A percentile compares a stretch with the other conserved stretches of the same genome.
These are phyloP conservation scores for Laetiporus sulphureus DNA, from an alignment of 1,284 basidiomycete genomes.

Conservation along the genomic window DNA sequence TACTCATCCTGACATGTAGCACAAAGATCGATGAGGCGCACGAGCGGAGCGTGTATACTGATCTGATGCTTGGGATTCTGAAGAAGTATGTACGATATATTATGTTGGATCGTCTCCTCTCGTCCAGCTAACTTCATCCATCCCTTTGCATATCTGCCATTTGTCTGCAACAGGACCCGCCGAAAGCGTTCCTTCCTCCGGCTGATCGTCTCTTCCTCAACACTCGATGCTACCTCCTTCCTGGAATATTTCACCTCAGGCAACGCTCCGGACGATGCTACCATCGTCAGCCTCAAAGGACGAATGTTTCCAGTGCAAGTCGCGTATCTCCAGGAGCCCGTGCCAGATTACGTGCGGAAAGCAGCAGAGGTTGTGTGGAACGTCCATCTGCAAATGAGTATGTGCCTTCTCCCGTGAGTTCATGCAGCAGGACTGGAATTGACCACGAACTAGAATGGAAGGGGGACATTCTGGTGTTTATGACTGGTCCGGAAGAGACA, in stretches of 20 bases:
- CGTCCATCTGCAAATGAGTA: slow-evolving; percentile 79
- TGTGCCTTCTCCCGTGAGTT: too few relatives aligned
- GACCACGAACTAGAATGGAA: slow-evolving; percentile 46
- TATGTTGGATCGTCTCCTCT: slow-evolving; percentile 9
- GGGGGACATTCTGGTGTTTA: slow-evolving; percentile 90
- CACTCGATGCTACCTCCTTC: slow-evolving; percentile 86
- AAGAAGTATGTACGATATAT: slow-evolving; percentile 61
- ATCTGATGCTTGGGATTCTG: slow-evolving; percentile 85
- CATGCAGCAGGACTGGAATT: too few relatives aligned
- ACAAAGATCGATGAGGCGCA: slow-evolving; percentile 92
- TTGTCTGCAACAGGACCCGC: slow-evolving; percentile 68
- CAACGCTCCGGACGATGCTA: slow-evolving; percentile 45
- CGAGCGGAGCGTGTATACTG: slow-evolving; percentile 92
- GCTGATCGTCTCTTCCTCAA: slow-evolving; percentile 91
- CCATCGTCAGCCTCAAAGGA: slow-evolving; percentile 87
- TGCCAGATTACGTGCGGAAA: slow-evolving; percentile 75
- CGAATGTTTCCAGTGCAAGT: slow-evolving; percentile 89
- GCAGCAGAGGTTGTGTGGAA: slow-evolving; percentile 84
- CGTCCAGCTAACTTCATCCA: too few relatives aligned
- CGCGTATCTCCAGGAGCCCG: slow-evolving; percentile 68
- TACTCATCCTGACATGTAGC: slow-evolving; percentile 11
- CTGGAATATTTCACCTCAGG: slow-evolving; percentile 79
- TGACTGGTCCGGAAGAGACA: slow-evolving; percentile 97
- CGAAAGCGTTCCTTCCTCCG: slow-evolving; percentile 84
- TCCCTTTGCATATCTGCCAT: too few relatives aligned